Evolutionary conservation across 1,284 basidiomycete genomes (phyloP).

Genomic region (Erythrobasidium hasegawianum): DNA sequence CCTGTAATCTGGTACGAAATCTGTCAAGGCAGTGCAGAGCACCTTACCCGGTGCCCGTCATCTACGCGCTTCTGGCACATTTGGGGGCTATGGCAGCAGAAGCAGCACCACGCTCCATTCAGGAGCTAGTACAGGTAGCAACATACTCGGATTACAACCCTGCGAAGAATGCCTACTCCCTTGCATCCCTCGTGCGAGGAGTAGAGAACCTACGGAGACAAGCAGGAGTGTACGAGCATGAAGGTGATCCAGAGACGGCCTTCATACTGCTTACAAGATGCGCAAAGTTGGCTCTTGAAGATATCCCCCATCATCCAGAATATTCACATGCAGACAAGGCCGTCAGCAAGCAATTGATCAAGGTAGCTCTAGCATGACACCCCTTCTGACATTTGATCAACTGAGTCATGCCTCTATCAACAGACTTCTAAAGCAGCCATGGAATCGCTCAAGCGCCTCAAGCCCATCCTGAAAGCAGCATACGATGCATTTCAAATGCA

Average conservation of each 20-base stretch:
- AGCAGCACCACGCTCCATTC: slow-evolving; percentile 1
- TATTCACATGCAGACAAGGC: not conserved
- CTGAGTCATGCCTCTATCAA: not conserved
- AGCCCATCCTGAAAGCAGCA: not conserved
- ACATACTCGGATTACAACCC: slow-evolving; percentile 41
- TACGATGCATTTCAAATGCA: not conserved
- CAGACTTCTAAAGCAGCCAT: not conserved
- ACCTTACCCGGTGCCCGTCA: no score
- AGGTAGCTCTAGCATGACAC: not conserved
- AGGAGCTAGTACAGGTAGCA: slow-evolving; percentile 37
- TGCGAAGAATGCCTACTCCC: slow-evolving; percentile 47
- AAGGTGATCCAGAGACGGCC: slow-evolving; percentile 11
- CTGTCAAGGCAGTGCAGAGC: no score
- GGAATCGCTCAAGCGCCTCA: not conserved
- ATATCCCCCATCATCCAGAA: not conserved
- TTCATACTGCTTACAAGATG: slow-evolving; percentile 10
- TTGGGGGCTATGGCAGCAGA: not conserved
- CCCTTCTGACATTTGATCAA: not conserved
- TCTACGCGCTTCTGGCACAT: not conserved
- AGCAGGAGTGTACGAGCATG: slow-evolving; percentile 10
- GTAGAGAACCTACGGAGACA: slow-evolving; percentile 4
- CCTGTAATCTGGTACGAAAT: no score
- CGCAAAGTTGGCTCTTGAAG: not conserved
- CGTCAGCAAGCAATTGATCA: not conserved
- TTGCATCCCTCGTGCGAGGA: slow-evolving; percentile 39